A percentile compares a stretch with the other conserved stretches of the same genome.
These are phyloP conservation scores for Malus orientalis DNA, from an alignment of 306 rosid species.

Conservation along the genomic window DNA sequence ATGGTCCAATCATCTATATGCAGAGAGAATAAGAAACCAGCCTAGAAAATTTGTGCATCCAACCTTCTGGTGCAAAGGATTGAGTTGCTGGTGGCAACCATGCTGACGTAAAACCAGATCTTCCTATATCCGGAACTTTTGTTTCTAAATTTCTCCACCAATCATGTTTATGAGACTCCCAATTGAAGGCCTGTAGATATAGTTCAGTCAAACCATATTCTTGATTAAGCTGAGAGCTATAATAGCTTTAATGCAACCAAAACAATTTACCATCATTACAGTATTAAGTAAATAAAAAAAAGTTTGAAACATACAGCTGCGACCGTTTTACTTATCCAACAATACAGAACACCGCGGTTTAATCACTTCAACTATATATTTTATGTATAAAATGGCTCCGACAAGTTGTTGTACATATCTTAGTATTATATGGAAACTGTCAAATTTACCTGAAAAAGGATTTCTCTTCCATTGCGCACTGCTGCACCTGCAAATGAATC, in stretches of 20 bases:
- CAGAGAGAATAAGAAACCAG: slow-evolving; percentile 1
- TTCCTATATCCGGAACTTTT: slow-evolving; percentile 67
- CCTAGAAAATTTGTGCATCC: slow-evolving; percentile 5
- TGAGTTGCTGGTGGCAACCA: slow-evolving; percentile 95
- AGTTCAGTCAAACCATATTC: slow-evolving; percentile 3
- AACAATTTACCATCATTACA: not conserved
- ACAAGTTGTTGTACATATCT: not conserved
- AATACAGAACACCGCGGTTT: not conserved
- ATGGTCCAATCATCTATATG: not conserved
- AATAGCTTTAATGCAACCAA: not conserved
- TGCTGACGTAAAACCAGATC: slow-evolving; percentile 74
- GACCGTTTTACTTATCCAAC: not conserved
- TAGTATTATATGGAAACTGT: not conserved
- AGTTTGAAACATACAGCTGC: not conserved
- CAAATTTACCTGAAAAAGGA: slow-evolving; percentile 69
- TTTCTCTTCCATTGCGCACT: slow-evolving; percentile 61
- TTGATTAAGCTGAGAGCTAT: not conserved
- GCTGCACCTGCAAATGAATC: slow-evolving; percentile 39
- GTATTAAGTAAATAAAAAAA: not conserved
- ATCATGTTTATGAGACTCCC: slow-evolving; percentile 79
- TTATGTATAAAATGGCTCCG: not conserved
- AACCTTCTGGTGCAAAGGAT: slow-evolving; percentile 73
- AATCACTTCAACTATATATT: not conserved
- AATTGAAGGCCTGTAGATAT: slow-evolving; percentile 66
- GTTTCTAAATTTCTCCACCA: slow-evolving; percentile 75